A percentile compares a stretch with the other conserved stretches of the same genome.
phyloP scores from a whole-genome alignment of 495 filamentous ascomycete genomes.

The Penicillium pancosmium region DNA sequence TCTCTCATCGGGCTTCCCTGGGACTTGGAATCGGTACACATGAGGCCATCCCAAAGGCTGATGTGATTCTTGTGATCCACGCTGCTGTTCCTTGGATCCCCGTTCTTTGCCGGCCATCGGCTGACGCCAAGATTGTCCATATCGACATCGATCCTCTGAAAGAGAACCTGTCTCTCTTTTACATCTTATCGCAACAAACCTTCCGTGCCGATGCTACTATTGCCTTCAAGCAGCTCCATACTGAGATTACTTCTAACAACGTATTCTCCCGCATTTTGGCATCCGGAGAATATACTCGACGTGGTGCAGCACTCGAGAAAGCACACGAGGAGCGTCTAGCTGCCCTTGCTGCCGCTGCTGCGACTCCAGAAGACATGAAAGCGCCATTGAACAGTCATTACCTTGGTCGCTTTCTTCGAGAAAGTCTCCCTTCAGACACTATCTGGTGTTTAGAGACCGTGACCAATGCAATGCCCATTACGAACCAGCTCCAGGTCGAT shows the following conservation, averaged over 20 bases:
- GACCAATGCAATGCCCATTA: neutral
- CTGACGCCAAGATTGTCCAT: neutral
- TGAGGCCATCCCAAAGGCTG: neutral
- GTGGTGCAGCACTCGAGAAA: neutral
- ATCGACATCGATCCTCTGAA: constrained; percentile 2
- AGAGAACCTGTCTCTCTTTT: neutral
- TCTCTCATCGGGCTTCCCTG: neutral
- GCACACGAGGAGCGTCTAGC: neutral
- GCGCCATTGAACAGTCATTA: neutral
- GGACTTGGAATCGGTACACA: neutral
- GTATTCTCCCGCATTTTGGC: neutral
- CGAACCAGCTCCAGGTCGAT: neutral
- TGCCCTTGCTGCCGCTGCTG: neutral
- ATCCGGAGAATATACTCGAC: neutral
- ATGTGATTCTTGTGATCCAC: neutral
- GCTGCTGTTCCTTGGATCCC: neutral
- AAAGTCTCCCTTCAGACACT: neutral
- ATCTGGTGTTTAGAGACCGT: neutral
- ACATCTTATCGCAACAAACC: neutral
- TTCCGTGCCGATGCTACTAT: constrained; percentile 1
- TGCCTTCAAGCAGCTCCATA: neutral
- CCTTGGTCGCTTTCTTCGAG: neutral
- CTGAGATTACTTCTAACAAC: neutral
- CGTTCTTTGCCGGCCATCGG: neutral
- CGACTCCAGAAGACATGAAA: neutral